Evolutionary conservation across 75 land plant species (phyloP), one percentile per base, ranked within the genome.

Genomic region (Picea glauca): DNA sequence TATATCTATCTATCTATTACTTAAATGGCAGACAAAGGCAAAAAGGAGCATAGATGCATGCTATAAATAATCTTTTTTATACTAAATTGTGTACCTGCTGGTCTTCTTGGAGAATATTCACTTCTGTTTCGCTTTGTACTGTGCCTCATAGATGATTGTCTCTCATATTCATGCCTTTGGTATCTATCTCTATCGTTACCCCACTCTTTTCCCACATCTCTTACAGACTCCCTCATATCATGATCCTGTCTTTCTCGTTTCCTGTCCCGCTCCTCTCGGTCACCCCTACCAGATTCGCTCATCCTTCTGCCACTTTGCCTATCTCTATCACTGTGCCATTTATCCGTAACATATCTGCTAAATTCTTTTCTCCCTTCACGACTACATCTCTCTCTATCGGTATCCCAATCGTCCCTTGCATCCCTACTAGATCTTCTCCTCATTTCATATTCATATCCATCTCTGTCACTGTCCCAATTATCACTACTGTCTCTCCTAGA

Each of bases 121-220:
- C 79, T 75, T 82, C 80, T 87, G 57, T 80, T 80, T 59, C 90
- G 76, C 61, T 85, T 91, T 68, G 85, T 74, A 43, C 77, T 77
- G 72, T 81, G 66, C 15, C 85, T 81, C 59, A 46, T 59, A 43
- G 50, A 14, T 75, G 58, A 40, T 12, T 76, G 82, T 13, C 35
- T 61, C 3, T 81, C 83, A 77, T 89, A 62, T 26, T 43, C 38
- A 57, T 74, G 43, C 18, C 77, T 17, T 43, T 77, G 62, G 60
- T 74, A 65, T 74, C 77, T 17, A 56, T 84, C 82, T 76, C 83
- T 80, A 63, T 85, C 70, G 63, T 58, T 58, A 18, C n/a, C 54
- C 61, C 65, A 50, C 14, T 68, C 83, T 57, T 46, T 58, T 31
- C 79, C 5, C 14, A 64, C 76, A 74, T 54, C 17, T 78, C 35